Evolutionary conservation across 2,329 filamentous ascomycete genomes (phyloP), one percentile per base, ranked within the genome.

Genomic region (Colletotrichum navitas): DNA sequence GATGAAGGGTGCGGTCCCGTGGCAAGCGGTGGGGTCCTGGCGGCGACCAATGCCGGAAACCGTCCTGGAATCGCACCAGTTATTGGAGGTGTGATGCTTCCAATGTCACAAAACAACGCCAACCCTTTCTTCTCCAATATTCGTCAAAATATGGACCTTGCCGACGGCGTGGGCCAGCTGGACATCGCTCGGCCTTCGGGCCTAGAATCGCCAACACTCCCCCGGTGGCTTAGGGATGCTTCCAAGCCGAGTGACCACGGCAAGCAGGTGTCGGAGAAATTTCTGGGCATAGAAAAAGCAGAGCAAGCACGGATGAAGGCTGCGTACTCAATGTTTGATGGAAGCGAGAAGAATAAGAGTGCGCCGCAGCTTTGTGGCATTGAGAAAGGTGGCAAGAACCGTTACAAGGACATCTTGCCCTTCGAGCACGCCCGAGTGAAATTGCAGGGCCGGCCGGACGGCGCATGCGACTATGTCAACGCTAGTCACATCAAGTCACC

Each of bases 101-200:
- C 96, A 1, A 84, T 85, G 49, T 87, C 89, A 0, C 87, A 90
- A 74, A 90, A 90, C 71, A 89, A 90, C 0, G 87, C 90, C 0
- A 97, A 97, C 76, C 95, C 95, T 0, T 98, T 99, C 83, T 98
- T 98, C 80, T 91, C 91, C 73, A 98, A 98, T 74, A 98, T 99
- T 76, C 91, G 96, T 54, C 96, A 98, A 80, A 97, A 98, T 74
- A 95, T 97, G 89, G 96, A 98, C 78, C 85, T 99, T 24, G 92
- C 97, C 41, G 94, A 94, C 75, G 96, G 96, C 26, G 95, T 98
- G 14, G 96, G 96, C 0, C 95, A 97, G 76, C 90, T 91, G 76
- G 87, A 90, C n/a, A 78, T 90, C 7, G 76, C 79, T 2, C 78
- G 87, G 11, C 87, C 88, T 0, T 52, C 79, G 2, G 83, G 80